Evolutionary conservation across 2,329 filamentous ascomycete species (phyloP), one percentile per base, ranked within the genome.

Genomic region (Clarireedia sp.): DNA sequence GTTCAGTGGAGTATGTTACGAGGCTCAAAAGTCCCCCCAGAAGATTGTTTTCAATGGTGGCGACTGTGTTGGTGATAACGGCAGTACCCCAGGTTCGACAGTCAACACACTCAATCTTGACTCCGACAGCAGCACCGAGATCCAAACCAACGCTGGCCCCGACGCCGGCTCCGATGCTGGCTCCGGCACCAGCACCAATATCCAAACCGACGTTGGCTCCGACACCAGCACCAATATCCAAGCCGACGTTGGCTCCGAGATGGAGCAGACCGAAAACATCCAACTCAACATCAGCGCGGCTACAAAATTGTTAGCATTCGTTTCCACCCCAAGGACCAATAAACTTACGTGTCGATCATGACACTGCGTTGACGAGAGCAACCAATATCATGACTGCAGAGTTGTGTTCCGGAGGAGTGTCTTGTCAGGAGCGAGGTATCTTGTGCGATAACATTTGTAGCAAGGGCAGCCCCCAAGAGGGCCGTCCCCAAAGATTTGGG

Each of bases 31-130:
- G 54, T 3, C 59, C 49, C 8, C 48, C 57, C 14, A 64, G 46
- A 10, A 61, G 26, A 8, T 23, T 46, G 16, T 52, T 8, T 7
- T 47, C 51, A 3, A 55, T 54, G 12, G 55, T 47, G n/a, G 62
- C 52, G 8, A 61, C 63, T 9, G 60, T 55, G 10, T 57, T 64
- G 2, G 58, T 59, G n/a, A 65, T 51, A 37, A 60, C 50, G 21
- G 58, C 62, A 14, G 49, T 60, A 38, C 63, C 63, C 55, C 60
- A 64, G 17, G 63, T 63, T 46, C 56, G 51, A 46, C 63, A 65
- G 17, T 63, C 61, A 10, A 62, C 37, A 51, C 63, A 65, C 21
- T 57, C 48, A 33, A 60, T 38, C 37, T 58, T 54, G 17, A 46
- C 12, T 41, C 49, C 46, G 7, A 33, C 5, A 23, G 56, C 41